Evolutionary conservation across 306 rosid genomes (phyloP), one percentile per base, ranked within the genome.

Genomic region (Geum urbanum): DNA sequence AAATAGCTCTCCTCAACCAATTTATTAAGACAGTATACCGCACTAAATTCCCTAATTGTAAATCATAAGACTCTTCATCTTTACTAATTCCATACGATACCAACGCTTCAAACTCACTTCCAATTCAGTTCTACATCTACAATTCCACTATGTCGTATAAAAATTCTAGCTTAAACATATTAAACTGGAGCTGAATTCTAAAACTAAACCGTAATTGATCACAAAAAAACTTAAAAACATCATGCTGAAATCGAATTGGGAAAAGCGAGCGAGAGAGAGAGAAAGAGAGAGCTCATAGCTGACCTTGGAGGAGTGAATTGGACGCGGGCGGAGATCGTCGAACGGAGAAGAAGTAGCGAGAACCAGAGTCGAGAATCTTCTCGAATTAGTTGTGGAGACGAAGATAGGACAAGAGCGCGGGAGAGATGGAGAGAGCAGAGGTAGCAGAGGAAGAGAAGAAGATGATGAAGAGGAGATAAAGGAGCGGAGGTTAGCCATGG

Each of bases 401-500:
- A 52, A 82, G 77, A 69, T 46, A 45, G 63, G 75, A 22, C 32
- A 74, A 61, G 44, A 53, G 67, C 74, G 78, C 1, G 14, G 75
- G 4, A 22, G 41, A 15, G 8, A 19, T 5, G 13, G 71, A 15
- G 19, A 39, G 49, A 2, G 58, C 60, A 45, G 72, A 43, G 3
- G n/a, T n/a, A n/a, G n/a, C n/a, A n/a, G 80, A 16, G 65, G 60
- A 39, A 89, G 74, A 56, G 87, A 72, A 55, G 79, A 63, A 60
- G 79, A 78, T 78, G 62, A 82, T 20, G 80, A 65, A 58, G 70
- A 74, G 72, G 76, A 80, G 86, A 83, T 66, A 73, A 79, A 77
- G 76, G 92, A 86, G 79, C 89, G 71, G 76, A 85, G 82, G 89
- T 92, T 74, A 77, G 98, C 92, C 98, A 92, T 89, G 76, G 52